Percentiles rank a stretch among this genome's conserved stretches.
phyloP scores from a whole-genome alignment of 2,329 filamentous ascomycete species.

The Scedosporium aurantiacum region DNA sequence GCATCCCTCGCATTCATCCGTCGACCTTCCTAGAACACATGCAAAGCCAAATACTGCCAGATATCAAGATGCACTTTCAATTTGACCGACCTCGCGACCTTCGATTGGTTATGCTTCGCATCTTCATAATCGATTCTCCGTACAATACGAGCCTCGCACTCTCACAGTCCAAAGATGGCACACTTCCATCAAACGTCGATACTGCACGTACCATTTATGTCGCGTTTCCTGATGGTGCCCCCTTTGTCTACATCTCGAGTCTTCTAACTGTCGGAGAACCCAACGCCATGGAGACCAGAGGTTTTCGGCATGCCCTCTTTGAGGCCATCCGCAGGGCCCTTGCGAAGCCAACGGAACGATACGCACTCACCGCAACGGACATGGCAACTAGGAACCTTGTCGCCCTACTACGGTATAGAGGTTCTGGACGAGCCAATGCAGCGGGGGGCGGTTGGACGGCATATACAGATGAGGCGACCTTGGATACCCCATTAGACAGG shows the following conservation, averaged over 20 bases:
- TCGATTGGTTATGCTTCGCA: slow-evolving; percentile 64
- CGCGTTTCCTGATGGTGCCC: slow-evolving; percentile 71
- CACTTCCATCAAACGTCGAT: slow-evolving; percentile 39
- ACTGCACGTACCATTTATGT: slow-evolving; percentile 64
- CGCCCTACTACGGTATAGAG: slow-evolving; percentile 57
- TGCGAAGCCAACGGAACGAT: slow-evolving; percentile 62
- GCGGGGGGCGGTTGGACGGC: slow-evolving; percentile 71
- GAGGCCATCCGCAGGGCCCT: slow-evolving; percentile 75
- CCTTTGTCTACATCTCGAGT: slow-evolving; percentile 58
- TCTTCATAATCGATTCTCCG: slow-evolving; percentile 70
- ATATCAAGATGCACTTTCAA: slow-evolving; percentile 77
- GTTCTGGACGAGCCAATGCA: slow-evolving; percentile 57
- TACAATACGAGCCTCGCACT: slow-evolving; percentile 54
- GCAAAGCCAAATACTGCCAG: slow-evolving; percentile 60
- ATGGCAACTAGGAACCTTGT: slow-evolving; percentile 61
- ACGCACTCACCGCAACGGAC: slow-evolving; percentile 55
- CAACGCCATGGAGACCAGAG: slow-evolving; percentile 42
- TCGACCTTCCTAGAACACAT: slow-evolving; percentile 69
- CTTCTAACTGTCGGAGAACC: slow-evolving; percentile 31
- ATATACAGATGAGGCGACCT: slow-evolving; percentile 54
- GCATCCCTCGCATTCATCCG: slow-evolving; percentile 64
- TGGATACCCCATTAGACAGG: slow-evolving; percentile 44
- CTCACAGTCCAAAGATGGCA: slow-evolving; percentile 15
- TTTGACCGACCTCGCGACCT: slow-evolving; percentile 59
- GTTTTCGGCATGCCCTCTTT: slow-evolving; percentile 58